Evolutionary conservation across 2,329 filamentous ascomycete genomes (phyloP).

Genomic region (Elsinoe arachidis): DNA sequence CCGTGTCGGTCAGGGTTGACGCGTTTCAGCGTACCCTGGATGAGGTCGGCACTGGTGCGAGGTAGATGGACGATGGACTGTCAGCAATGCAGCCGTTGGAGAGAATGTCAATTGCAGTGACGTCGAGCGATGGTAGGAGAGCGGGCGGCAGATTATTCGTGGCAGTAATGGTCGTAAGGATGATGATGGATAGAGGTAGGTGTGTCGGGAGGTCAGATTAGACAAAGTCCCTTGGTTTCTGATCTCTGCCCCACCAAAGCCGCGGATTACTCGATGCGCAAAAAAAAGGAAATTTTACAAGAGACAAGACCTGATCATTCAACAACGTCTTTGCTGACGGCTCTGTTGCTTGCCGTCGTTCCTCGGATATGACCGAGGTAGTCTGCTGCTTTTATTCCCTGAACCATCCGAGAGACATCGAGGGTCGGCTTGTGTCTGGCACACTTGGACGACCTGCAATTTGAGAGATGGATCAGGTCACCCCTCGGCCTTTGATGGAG

Average conservation of each 20-base stretch:
- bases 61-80: background rate
- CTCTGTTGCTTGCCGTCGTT: background rate
- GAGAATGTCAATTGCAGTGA: background rate
- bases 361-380: conserved; percentile 3
- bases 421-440: background rate
- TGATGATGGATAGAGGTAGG: background rate
- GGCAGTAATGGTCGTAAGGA: background rate
- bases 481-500: background rate
- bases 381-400: background rate
- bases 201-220: background rate
- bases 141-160: background rate
- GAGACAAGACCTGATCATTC: conserved; percentile 6
- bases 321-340: background rate
- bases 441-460: background rate
- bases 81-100: background rate
- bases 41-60: background rate
- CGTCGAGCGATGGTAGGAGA: background rate
- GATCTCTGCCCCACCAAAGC: conserved; percentile 5
- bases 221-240: background rate
- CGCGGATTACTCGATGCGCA: background rate
- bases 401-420: background rate
- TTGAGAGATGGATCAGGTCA: background rate
- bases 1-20: background rate
- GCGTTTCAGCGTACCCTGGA: background rate
- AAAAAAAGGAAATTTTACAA: conserved; percentile 6